Evolutionary conservation across 2,329 filamentous ascomycete species (phyloP), one percentile per base, ranked within the genome.

Genomic region (Rugonectria rugulosa): DNA sequence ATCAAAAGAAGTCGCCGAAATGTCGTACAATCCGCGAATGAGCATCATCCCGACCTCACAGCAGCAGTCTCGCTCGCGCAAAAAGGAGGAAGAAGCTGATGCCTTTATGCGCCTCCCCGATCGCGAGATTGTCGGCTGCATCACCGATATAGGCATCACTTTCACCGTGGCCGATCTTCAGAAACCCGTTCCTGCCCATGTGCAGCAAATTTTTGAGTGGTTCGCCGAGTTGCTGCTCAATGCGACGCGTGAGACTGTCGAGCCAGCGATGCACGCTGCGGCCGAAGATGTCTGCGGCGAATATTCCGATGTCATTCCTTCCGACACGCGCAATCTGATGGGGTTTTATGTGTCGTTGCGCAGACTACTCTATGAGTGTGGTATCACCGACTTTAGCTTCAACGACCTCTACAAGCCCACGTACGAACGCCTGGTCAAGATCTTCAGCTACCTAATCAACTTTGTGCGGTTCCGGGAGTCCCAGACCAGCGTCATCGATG

Each of bases 141-240:
- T 99, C 78, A 95, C 89, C 69, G 95, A 98, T 73, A 97, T 98
- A 68, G 94, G 94, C 56, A 93, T 98, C 68, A 88, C 86, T 23
- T 97, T 98, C 74, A 90, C 86, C 29, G 81, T 93, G 15, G 85
- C 89, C 58, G 94, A 99, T 75, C 83, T 99, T 34, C 88, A 94
- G 67, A 98, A 97, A 71, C 95, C 95, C 5, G 97, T 97, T 67
- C 89, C 95, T 3, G 86, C 94, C 57, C 92, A 97, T 69, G 93
- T 98, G 49, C 95, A 99, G 75, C 92, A 95, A 80, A 92, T 99
- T 47, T 96, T 98, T 71, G 95, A 99, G 81, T 96, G 92, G 89
- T 95, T 99, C 66, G 93, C 92, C 56, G 93, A 97, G 71, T 81
- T 97, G 15, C 84, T 98, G 23, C 91, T 97, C 79, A 97, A 97